phyloP scores from a whole-genome alignment of 1,284 basidiomycete genomes.

The Phylloboletellus chloephorus region DNA sequence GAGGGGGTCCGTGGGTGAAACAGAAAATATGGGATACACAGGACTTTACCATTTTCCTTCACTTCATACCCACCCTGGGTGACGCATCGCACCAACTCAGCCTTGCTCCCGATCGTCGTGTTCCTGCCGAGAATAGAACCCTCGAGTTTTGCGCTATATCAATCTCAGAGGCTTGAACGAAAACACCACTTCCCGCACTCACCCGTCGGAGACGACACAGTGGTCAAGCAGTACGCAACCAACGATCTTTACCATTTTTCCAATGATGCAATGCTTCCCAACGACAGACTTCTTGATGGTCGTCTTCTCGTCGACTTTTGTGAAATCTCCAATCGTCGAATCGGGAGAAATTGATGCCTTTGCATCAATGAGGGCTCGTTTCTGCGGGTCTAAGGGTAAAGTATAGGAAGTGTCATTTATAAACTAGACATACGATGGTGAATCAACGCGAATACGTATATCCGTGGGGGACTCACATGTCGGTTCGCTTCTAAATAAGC shows the following conservation, averaged over 20 bases:
- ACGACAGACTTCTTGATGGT: constrained; percentile 86
- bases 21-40: not conserved
- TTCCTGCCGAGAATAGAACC: constrained; percentile 82
- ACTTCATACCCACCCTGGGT: constrained; percentile 88
- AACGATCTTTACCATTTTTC: constrained; percentile 78
- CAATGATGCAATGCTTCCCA: constrained; percentile 85
- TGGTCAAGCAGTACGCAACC: constrained; percentile 91
- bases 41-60: constrained; percentile 55
- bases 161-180: constrained; percentile 1
- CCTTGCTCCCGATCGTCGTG: constrained; percentile 76
- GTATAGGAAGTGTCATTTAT: constrained; percentile 47
- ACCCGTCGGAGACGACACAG: constrained; percentile 85
- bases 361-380: constrained; percentile 62
- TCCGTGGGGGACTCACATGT: constrained; percentile 40
- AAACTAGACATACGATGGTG: constrained; percentile 36
- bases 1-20: constrained; percentile 2
- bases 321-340: constrained; percentile 77
- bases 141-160: constrained; percentile 78
- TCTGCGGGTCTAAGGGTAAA: constrained; percentile 55
- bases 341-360: constrained; percentile 85
- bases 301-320: constrained; percentile 78
- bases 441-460: constrained; percentile 1
- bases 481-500: constrained; percentile 82
- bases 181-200: constrained; percentile 22
- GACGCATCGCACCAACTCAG: constrained; percentile 77